phyloP scores from a whole-genome alignment of 768 basidiomycete species.

The Leccinum pellstonianum region DNA sequence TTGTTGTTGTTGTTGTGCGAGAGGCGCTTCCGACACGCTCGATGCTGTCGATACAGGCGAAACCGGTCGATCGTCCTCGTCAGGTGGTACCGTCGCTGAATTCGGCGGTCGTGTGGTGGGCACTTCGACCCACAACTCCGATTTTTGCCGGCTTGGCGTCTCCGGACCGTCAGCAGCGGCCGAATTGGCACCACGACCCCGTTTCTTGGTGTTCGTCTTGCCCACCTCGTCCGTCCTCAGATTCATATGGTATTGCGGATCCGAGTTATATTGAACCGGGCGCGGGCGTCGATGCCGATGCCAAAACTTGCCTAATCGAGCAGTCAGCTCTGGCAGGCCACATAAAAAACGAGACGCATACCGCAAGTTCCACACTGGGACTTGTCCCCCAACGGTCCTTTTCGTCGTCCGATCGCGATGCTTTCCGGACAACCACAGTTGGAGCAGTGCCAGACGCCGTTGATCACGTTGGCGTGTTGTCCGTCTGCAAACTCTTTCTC shows the following conservation, averaged over 20 bases:
- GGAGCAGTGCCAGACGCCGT: constrained; percentile 93
- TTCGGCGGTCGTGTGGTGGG: constrained; percentile 33
- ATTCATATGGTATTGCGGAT: constrained; percentile 66
- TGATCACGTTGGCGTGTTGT: constrained; percentile 76
- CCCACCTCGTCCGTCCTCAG: constrained; percentile 57
- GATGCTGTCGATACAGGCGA: constrained; percentile 75
- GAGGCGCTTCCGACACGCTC: constrained; percentile 70
- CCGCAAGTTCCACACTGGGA: constrained; percentile 92
- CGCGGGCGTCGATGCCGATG: constrained; percentile 81
- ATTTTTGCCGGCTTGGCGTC: constrained; percentile 47
- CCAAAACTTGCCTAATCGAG: constrained; percentile 79
- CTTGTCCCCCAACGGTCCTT: constrained; percentile 88
- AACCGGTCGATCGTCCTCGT: constrained; percentile 53
- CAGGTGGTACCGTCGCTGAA: constrained; percentile 28
- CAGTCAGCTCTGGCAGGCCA: constrained; percentile 1
- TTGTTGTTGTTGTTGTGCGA: constrained; percentile 53
- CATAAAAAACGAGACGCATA: constrained; percentile 39
- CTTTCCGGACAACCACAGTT: constrained; percentile 91
- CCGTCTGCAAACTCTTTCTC: constrained; percentile 81
- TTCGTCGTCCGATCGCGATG: constrained; percentile 81
- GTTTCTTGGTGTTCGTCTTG: constrained; percentile 56
- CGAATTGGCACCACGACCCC: constrained; percentile 29
- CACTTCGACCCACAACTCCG: constrained; percentile 38
- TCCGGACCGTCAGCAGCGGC: constrained; percentile 43
- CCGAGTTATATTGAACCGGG: constrained; percentile 76